Evolutionary conservation across 1,284 basidiomycete genomes (phyloP).

Genomic region (Ganoderma sinense): DNA sequence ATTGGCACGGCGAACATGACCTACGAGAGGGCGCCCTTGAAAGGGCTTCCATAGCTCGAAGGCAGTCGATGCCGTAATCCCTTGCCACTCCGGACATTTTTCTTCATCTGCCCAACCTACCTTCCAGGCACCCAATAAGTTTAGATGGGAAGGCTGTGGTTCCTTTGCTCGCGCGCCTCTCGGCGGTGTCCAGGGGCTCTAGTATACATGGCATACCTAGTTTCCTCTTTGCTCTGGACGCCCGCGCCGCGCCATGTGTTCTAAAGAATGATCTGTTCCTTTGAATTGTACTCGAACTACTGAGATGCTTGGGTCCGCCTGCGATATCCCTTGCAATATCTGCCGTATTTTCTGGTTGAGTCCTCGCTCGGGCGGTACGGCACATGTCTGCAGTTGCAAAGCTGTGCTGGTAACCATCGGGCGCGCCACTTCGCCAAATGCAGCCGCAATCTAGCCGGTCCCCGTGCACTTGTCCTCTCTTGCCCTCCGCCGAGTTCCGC

Average conservation of each 20-base stretch:
- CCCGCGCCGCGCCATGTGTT: not conserved
- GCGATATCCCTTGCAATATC: not conserved
- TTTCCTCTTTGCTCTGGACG: not conserved
- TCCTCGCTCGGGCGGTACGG: not conserved
- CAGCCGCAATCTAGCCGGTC: conserved; percentile 2
- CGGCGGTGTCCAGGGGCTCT: not conserved
- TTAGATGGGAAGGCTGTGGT: conserved; percentile 11
- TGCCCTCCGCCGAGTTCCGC: not conserved
- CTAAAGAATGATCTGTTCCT: not conserved
- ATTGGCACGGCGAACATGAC: not conserved
- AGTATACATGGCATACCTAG: conserved; percentile 6
- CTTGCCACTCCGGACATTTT: not conserved
- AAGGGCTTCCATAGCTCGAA: conserved; percentile 1
- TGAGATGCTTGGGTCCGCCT: not conserved
- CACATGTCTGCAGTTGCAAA: conserved; percentile 5
- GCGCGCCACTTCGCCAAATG: not conserved
- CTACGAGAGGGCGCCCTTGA: conserved; percentile 6
- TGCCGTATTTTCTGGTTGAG: not conserved
- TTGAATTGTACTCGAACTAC: not conserved
- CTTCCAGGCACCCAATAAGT: conserved; percentile 10
- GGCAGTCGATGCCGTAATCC: conserved; percentile 16
- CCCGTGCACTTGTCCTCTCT: not conserved
- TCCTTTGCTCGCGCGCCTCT: not conserved
- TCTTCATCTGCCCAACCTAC: conserved; percentile 5
- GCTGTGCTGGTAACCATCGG: conserved; percentile 17